Conservation (phyloP, 352 stramenopile genomes). For the Phytophthora cryptogea region DNA sequence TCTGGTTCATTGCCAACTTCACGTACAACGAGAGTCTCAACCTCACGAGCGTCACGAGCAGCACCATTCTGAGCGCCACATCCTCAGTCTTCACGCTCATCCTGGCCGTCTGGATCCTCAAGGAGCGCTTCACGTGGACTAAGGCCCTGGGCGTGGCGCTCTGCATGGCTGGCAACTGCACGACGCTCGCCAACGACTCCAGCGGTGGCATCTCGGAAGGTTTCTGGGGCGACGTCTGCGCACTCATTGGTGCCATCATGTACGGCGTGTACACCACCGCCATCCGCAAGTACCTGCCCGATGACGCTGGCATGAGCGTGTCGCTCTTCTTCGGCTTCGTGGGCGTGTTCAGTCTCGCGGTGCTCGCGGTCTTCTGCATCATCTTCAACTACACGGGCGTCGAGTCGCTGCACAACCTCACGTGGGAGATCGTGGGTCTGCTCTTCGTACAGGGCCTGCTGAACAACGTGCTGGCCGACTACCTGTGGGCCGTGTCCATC, state of each 20-base stretch:
- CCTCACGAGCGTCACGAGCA: conserved; percentile 94
- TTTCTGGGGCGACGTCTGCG: conserved; percentile 70
- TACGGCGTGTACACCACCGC: conserved; percentile 95
- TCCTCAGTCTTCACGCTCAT: conserved; percentile 95
- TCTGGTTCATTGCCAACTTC: conserved; percentile 97
- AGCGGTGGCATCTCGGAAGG: conserved; percentile 34
- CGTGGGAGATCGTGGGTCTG: conserved; percentile 81
- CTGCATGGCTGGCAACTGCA: conserved; percentile 90
- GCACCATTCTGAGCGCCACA: conserved; percentile 94
- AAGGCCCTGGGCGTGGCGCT: conserved; percentile 90
- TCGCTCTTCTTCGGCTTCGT: conserved; percentile 97
- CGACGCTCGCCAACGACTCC: conserved; percentile 86
- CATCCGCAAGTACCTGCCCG: conserved; percentile 72
- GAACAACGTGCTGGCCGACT: conserved; percentile 96
- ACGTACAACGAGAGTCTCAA: conserved; percentile 94
- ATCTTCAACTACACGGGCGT: conserved; percentile 72
- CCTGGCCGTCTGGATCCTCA: conserved; percentile 81
- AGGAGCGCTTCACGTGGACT: conserved; percentile 80
- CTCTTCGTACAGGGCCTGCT: conserved; percentile 92
- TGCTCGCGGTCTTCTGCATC: conserved; percentile 87
- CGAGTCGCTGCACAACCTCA: conserved; percentile 70
- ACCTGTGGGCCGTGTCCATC: conserved; percentile 95
- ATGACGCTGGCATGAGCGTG: conserved; percentile 91
- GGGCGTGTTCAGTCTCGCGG: conserved; percentile 94
- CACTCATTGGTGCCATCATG: conserved; percentile 82